A percentile compares a stretch with the other conserved stretches of the same genome.
phyloP scores from a whole-genome alignment of 2,329 filamentous ascomycete species.

The Magnaporthiopsis rhizophila region DNA sequence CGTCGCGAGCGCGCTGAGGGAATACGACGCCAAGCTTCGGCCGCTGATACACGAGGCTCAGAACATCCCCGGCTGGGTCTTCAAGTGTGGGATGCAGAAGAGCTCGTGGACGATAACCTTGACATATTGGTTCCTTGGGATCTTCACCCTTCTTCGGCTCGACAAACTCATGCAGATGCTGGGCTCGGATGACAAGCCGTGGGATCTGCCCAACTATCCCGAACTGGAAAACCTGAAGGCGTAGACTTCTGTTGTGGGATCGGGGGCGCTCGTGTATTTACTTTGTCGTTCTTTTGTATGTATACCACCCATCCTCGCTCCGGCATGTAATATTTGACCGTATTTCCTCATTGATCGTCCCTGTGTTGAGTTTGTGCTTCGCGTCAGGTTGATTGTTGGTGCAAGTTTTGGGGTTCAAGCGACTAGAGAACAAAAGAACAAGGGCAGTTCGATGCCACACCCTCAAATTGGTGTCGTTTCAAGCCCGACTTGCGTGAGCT shows the following conservation, averaged over 20 bases:
- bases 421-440: too few relatives aligned
- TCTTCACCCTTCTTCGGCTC: not conserved
- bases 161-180: constrained; percentile 4
- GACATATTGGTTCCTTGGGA: not conserved
- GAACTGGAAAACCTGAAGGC: not conserved
- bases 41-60: constrained; percentile 37
- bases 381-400: too few relatives aligned
- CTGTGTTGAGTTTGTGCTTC: too few relatives aligned
- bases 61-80: constrained; percentile 15
- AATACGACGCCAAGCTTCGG: constrained; percentile 35
- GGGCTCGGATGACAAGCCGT: constrained; percentile 4
- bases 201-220: not conserved
- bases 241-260: not conserved
- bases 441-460: too few relatives aligned
- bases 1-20: constrained; percentile 25
- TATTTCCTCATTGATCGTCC: too few relatives aligned
- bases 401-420: too few relatives aligned
- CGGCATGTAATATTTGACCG: too few relatives aligned
- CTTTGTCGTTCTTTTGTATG: too few relatives aligned
- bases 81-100: not conserved
- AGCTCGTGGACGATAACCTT: not conserved
- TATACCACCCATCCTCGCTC: too few relatives aligned
- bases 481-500: not conserved
- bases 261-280: too few relatives aligned
- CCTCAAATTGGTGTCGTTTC: too few relatives aligned